Conservation (phyloP, 2,329 filamentous ascomycete species). For the Fusarium sp. region DNA sequence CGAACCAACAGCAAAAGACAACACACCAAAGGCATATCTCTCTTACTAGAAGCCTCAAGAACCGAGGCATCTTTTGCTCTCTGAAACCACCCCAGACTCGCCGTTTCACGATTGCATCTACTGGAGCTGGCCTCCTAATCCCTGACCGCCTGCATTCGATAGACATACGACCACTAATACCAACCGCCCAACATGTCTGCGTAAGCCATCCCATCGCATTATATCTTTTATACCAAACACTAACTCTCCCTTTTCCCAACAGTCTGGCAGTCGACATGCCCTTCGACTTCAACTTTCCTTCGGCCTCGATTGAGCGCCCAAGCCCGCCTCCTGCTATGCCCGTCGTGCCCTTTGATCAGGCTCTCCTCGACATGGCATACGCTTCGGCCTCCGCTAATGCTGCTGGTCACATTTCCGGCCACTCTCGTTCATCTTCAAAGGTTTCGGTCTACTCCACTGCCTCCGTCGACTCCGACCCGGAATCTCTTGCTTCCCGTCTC, state of each 20-base stretch:
- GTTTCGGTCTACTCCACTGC: slow-evolving; percentile 72
- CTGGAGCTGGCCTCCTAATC: slow-evolving; percentile 43
- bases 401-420: slow-evolving; percentile 54
- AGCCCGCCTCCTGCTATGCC: slow-evolving; percentile 47
- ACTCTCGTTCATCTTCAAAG: slow-evolving; percentile 74
- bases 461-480: slow-evolving; percentile 69
- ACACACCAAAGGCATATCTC: slow-evolving; percentile 28
- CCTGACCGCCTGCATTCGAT: slow-evolving; percentile 27
- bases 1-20: slow-evolving; percentile 29
- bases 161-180: slow-evolving; percentile 39
- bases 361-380: slow-evolving; percentile 67
- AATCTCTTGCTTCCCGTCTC: slow-evolving; percentile 75
- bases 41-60: slow-evolving; percentile 13
- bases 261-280: slow-evolving; percentile 73
- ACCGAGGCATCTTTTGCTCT: slow-evolving; percentile 7
- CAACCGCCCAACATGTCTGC: slow-evolving; percentile 49
- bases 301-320: slow-evolving; percentile 49
- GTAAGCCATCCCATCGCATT: slow-evolving; percentile 45
- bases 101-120: slow-evolving; percentile 23
- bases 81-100: slow-evolving; percentile 16
- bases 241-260: slow-evolving; percentile 36
- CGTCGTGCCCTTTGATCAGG: slow-evolving; percentile 66
- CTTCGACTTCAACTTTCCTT: slow-evolving; percentile 70
- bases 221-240: slow-evolving; percentile 15
- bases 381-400: slow-evolving; percentile 39